Evolutionary conservation across 1,284 basidiomycete species (phyloP), one percentile per base, ranked within the genome.

Genomic region (Trametes hirsuta): DNA sequence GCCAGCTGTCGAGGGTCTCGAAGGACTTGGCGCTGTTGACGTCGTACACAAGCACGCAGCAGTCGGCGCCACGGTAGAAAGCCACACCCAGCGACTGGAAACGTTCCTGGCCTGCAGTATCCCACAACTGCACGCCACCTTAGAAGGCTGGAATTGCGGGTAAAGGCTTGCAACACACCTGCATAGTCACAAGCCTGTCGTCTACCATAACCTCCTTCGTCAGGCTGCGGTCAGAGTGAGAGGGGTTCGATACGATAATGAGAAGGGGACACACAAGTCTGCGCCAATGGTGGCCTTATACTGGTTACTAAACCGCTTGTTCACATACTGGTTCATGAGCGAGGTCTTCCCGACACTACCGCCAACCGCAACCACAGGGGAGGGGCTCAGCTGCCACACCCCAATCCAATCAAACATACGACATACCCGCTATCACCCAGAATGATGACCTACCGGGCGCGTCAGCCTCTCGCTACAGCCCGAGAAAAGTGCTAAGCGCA

Each of bases 251-350:
- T 14, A 22, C 4, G 40, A 39, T 40, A 36, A 6, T 24, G 21
- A 39, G 18, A 37, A 37, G 53, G 54, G 21, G 55, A 82, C 90
- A 68, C 76, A 93, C 91, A 94, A 94, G 81, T 94, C 92, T 63
- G 90, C 88, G 67, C 93, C 94, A 74, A 97, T 96, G 63, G 95
- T 97, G 11, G 95, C 96, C 82, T 99, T 99, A 86, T 99, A 99
- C 77, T 98, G 97, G 77, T 97, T 98, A 72, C 93, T 97, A 80
- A 99, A 99, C 66, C 97, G 91, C 80, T 98, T 99, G 88, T 99
- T 99, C 71, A 99, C 97, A 82, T 98, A 99, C 82, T 99, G 97
- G 83, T 98, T 99, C 97, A 99, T 99, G 71, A 99, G 87, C 44
- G 97, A 99, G 50, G 97, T 99, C 91, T 99, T 99, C 54, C 97